Evolutionary conservation across 23 red algal species (phyloP).

Genomic region (Agarophyton chilense): DNA sequence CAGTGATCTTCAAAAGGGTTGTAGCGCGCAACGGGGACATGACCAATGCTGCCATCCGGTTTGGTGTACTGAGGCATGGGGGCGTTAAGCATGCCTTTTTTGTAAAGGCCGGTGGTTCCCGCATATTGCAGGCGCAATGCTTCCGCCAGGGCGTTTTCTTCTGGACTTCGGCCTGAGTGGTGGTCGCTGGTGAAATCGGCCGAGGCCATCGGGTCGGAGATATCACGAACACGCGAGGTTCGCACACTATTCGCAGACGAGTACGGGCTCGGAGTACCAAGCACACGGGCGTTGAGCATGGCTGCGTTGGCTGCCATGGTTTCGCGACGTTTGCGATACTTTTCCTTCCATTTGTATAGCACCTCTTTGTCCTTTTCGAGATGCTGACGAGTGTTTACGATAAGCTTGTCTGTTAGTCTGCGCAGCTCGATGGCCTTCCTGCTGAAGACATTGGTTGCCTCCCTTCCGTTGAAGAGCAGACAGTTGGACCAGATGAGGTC

Average conservation of each 20-base stretch:
- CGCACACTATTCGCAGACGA: not conserved
- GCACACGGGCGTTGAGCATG: slow-evolving; percentile 2
- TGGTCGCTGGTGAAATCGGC: slow-evolving; percentile 44
- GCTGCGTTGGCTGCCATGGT: slow-evolving; percentile 41
- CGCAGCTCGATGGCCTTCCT: slow-evolving; percentile 74
- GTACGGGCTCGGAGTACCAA: not conserved
- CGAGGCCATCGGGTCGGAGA: slow-evolving; percentile 8
- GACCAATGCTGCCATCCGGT: slow-evolving; percentile 53
- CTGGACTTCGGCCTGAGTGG: slow-evolving; percentile 38
- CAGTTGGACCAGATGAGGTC: slow-evolving; percentile 87
- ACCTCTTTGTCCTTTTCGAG: slow-evolving; percentile 64
- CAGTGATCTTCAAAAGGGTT: slow-evolving; percentile 40
- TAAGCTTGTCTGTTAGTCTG: slow-evolving; percentile 76
- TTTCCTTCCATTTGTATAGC: slow-evolving; percentile 61
- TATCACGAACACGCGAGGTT: not conserved
- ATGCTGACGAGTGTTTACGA: slow-evolving; percentile 53
- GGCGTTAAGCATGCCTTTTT: slow-evolving; percentile 25
- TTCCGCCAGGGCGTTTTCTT: slow-evolving; percentile 60
- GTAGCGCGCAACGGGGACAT: slow-evolving; percentile 33
- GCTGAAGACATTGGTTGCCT: slow-evolving; percentile 74
- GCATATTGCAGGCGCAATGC: slow-evolving; percentile 58
- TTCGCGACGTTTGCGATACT: slow-evolving; percentile 42
- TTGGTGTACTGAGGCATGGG: slow-evolving; percentile 61
- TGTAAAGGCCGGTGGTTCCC: slow-evolving; percentile 58
- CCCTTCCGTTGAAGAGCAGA: slow-evolving; percentile 79